Evolutionary conservation across 2,329 filamentous ascomycete genomes (phyloP).

Genomic region (Achaetomium macrosporum): DNA sequence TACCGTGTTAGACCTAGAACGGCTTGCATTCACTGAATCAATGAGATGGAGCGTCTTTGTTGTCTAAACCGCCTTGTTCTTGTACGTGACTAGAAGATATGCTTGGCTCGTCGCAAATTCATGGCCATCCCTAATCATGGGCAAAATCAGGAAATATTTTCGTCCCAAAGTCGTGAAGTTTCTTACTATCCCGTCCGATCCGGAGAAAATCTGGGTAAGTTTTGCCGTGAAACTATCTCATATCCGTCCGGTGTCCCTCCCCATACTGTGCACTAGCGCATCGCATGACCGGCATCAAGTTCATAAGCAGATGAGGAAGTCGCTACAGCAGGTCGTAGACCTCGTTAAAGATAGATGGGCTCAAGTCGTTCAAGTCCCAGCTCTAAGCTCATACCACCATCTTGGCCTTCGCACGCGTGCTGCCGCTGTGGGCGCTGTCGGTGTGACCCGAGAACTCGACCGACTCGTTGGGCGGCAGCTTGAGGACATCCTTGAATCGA

Average conservation of each 20-base stretch:
- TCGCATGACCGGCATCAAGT: background rate
- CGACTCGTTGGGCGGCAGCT: slow-evolving; percentile 66
- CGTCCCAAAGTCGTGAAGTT: background rate
- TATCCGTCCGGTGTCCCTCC: background rate
- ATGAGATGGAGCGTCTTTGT: background rate
- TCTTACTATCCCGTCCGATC: background rate
- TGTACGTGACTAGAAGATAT: background rate
- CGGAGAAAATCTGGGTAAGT: background rate
- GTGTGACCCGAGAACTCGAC: slow-evolving; percentile 97
- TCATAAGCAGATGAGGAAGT: background rate
- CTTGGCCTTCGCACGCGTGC: slow-evolving; percentile 94
- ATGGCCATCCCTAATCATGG: slow-evolving; percentile 1
- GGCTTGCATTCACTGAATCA: background rate
- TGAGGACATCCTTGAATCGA: slow-evolving; percentile 88
- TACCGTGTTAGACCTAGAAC: background rate
- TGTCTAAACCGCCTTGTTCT: background rate
- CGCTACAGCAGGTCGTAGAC: background rate
- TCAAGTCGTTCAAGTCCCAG: background rate
- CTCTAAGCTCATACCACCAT: slow-evolving; percentile 62
- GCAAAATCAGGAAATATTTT: background rate
- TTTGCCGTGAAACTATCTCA: background rate
- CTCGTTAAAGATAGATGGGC: background rate
- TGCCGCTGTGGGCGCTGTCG: slow-evolving; percentile 86
- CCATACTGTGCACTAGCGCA: no score
- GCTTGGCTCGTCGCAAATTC: background rate